Evolutionary conservation across 805 yeast genomes (phyloP).

Genomic region (Pichia occidentalis): DNA sequence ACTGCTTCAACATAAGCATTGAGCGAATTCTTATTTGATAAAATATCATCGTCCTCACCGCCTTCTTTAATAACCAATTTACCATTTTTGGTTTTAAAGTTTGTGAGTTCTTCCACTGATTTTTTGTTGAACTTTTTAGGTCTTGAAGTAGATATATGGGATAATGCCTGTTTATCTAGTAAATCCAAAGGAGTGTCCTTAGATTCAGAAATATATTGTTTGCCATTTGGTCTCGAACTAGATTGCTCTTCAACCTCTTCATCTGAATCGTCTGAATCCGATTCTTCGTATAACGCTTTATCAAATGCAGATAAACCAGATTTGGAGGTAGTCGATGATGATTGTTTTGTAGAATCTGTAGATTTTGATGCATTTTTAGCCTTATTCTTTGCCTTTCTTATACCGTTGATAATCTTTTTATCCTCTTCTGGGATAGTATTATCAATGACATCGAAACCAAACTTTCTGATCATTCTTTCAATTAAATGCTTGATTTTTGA

Average conservation of each 20-base stretch:
- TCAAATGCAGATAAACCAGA: slow-evolving; percentile 76
- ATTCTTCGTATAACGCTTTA: slow-evolving; percentile 77
- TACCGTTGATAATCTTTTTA: slow-evolving; percentile 71
- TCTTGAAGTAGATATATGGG: slow-evolving; percentile 82
- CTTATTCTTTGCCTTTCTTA: slow-evolving; percentile 77
- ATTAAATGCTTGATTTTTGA: slow-evolving; percentile 87
- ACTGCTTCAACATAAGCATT: slow-evolving; percentile 94
- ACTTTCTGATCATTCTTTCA: slow-evolving; percentile 84
- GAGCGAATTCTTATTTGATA: slow-evolving; percentile 49
- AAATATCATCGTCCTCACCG: slow-evolving; percentile 41
- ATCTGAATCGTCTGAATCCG: slow-evolving; percentile 53
- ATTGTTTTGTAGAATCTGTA: slow-evolving; percentile 16
- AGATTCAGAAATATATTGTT: slow-evolving; percentile 71
- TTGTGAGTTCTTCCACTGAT: slow-evolving; percentile 33
- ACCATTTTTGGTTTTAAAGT: slow-evolving; percentile 55
- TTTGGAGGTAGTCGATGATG: slow-evolving; percentile 19
- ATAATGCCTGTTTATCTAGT: slow-evolving; percentile 74
- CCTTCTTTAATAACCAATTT: slow-evolving; percentile 59
- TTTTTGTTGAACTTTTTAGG: slow-evolving; percentile 55
- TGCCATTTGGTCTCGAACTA: slow-evolving; percentile 26
- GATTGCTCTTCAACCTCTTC: slow-evolving; percentile 31
- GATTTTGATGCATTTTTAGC: slow-evolving; percentile 18
- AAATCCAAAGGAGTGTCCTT: slow-evolving; percentile 77
- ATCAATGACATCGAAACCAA: slow-evolving; percentile 84
- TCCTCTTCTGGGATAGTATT: slow-evolving; percentile 86